A percentile compares a stretch with the other conserved stretches of the same genome.
Evolutionary conservation across 2,329 filamentous ascomycete genomes (phyloP).

Genomic region (Arthrobotrys musiformis): DNA sequence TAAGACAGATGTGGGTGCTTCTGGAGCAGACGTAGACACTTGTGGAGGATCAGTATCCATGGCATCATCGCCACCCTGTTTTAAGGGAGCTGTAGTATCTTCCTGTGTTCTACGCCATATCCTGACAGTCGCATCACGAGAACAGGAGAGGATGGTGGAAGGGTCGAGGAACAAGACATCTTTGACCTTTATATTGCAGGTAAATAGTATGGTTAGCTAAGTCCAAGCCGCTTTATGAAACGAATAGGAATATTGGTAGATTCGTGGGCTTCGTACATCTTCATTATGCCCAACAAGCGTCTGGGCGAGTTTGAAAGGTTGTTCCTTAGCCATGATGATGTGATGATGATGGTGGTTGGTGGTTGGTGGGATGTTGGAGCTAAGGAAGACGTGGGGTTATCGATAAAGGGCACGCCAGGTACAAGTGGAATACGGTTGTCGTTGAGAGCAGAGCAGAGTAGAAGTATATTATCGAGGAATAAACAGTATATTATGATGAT

Average conservation of each 20-base stretch:
- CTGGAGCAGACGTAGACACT: not conserved
- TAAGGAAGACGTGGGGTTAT: conserved; percentile 22
- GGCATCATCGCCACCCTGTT: conserved; percentile 63
- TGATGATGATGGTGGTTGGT: too few species aligned
- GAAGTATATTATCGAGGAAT: not conserved
- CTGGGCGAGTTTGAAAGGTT: conserved; percentile 85
- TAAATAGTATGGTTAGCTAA: not conserved
- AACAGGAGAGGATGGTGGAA: conserved; percentile 81
- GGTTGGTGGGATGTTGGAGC: conserved; percentile 20
- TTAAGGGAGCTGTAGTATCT: not conserved
- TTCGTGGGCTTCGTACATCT: conserved; percentile 72
- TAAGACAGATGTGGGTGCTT: too few species aligned
- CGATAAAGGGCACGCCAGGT: conserved; percentile 36
- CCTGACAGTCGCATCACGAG: conserved; percentile 89
- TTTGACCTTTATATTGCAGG: conserved; percentile 76
- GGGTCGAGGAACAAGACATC: conserved; percentile 80
- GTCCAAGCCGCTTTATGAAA: not conserved
- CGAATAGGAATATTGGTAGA: not conserved
- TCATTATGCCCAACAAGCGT: conserved; percentile 88
- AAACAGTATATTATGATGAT: not conserved
- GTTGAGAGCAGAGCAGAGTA: conserved; percentile 11
- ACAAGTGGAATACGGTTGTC: conserved; percentile 9
- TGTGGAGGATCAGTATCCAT: conserved; percentile 38
- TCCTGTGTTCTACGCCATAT: conserved; percentile 72
- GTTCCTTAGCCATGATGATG: conserved; percentile 71